Conservation (phyloP, 164 flowering plant genomes). For the Berberis vulgaris region DNA sequence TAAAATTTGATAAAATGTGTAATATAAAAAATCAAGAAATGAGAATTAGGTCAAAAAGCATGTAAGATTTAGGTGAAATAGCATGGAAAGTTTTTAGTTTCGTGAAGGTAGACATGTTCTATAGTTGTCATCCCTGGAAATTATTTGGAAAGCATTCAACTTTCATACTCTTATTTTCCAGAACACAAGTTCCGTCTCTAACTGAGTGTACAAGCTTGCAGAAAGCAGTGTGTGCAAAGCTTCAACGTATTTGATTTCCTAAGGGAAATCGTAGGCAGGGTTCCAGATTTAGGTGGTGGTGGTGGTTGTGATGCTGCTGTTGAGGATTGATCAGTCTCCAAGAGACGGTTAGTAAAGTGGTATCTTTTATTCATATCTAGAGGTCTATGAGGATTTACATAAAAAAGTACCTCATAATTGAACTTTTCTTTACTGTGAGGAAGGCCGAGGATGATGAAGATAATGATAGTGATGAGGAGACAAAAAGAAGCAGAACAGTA, state of each 20-base stretch:
- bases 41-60: too few species aligned
- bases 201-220: slow-evolving; percentile 14
- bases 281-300: slow-evolving; percentile 68
- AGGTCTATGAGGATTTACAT: neutral
- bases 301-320: slow-evolving; percentile 53
- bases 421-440: slow-evolving; percentile 27
- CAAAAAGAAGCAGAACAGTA: slow-evolving; percentile 67
- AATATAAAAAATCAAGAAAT: too few species aligned
- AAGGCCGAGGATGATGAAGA: slow-evolving; percentile 58
- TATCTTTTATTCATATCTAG: neutral
- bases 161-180: neutral
- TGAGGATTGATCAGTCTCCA: slow-evolving; percentile 30
- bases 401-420: neutral
- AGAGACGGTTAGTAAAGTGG: slow-evolving; percentile 40
- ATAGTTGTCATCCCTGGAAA: too few species aligned
- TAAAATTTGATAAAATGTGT: too few species aligned
- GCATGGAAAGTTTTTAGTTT: too few species aligned
- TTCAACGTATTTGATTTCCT: slow-evolving; percentile 90
- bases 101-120: too few species aligned
- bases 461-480: slow-evolving; percentile 78
- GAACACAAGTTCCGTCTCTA: neutral
- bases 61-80: too few species aligned
- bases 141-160: neutral
- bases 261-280: slow-evolving; percentile 81
- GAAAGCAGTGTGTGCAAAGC: slow-evolving; percentile 84